Base-by-base conservation (phyloP, 164 flowering plant genomes). In the Euptelea pleiosperma region DNA sequence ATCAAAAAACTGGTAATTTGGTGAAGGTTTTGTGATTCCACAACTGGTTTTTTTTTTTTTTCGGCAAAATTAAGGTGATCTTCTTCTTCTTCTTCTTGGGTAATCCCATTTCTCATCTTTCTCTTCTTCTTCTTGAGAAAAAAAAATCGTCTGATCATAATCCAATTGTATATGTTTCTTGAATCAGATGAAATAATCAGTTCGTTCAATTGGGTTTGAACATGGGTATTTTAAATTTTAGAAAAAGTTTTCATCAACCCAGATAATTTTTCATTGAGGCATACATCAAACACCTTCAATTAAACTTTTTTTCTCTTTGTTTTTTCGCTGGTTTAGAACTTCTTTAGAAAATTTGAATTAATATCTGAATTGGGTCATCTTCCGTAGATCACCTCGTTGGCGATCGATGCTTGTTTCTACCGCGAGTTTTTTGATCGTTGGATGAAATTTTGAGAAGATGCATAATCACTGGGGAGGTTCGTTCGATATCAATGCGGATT, bases 401-500 rank as follows among this genome's bases (percentile, higher is more conserved):
- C n/a, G n/a, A 31, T 31, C 34, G 34, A n/a, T 22, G 2, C 8
- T 14, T 6, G 14, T 37, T 37, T 12, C 15, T 11, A 8, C 15
- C 41, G 2, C 15, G 14, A 37, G 11, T 37, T 8, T 8, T 37
- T 12, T 11, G 9, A 3, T 8, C 41, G 2, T 12, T 2, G 15
- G 15, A 8, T 37, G 21, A 49, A 8, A 4, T 15, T 28, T 15
- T 4, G 5, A 58, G 52, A 72, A 34, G 34, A 82, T 85, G 91
- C 70, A 81, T 51, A 85, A 86, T 54, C 73, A 71, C 30, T 86
- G 89, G 89, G 93, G 89, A 52, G 93, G 93, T 12, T 45, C 84
- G n/a, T 68, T 84, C n/a, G 93, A 86, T 71, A 73, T 80, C 9
- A 56, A 70, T 4, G 79, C 54, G 1, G 79, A 71, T 1, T 50